phyloP scores from a whole-genome alignment of 2,329 filamentous ascomycete species.

The Fusarium mangiferae region DNA sequence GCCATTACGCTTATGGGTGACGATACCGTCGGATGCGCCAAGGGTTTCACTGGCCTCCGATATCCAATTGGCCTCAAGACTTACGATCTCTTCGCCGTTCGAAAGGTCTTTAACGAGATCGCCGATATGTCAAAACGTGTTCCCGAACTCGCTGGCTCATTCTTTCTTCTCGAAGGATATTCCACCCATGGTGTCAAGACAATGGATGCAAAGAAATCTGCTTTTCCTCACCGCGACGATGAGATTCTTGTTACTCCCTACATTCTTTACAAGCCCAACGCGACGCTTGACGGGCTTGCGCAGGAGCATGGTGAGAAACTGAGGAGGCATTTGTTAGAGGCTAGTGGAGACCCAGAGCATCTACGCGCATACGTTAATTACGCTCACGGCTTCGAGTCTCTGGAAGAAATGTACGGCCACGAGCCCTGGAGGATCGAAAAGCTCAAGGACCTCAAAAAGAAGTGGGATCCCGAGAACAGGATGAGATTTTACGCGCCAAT shows the following conservation, averaged over 20 bases:
- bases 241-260: conserved; percentile 16
- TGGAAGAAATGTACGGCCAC: conserved; percentile 20
- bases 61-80: conserved; percentile 56
- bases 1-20: conserved; percentile 52
- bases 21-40: conserved; percentile 53
- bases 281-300: conserved; percentile 4
- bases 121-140: conserved; percentile 22
- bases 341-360: conserved; percentile 13
- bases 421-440: conserved; percentile 53
- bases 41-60: conserved; percentile 52
- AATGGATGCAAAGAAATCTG: conserved; percentile 1
- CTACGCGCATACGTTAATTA: conserved; percentile 33
- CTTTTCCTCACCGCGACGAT: conserved; percentile 28
- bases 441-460: conserved; percentile 56
- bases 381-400: conserved; percentile 21
- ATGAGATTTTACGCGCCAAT: conserved; percentile 44
- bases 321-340: conserved; percentile 3
- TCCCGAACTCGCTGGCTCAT: conserved; percentile 33
- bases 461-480: conserved; percentile 55
- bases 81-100: conserved; percentile 47
- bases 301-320: conserved; percentile 20
- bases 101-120: conserved; percentile 47
- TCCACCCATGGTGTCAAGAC: conserved; percentile 32
- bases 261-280: conserved; percentile 26
- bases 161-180: conserved; percentile 67